Conservation (phyloP, 169 alveolate genomes). For the Cryptosporidium viatorum region DNA sequence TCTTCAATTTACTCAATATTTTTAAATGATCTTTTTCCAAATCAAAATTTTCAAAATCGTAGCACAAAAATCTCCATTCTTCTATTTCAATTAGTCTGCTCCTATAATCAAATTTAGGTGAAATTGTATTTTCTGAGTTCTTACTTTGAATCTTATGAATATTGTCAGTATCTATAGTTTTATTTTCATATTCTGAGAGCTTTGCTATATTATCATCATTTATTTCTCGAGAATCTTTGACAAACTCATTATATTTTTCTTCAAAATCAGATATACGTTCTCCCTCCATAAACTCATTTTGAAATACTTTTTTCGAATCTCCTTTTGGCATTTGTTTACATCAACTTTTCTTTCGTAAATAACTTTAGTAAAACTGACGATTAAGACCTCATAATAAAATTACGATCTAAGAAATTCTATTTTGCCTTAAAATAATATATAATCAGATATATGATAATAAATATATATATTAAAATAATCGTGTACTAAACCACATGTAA, state of each 20-base stretch:
- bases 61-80: slow-evolving; percentile 82
- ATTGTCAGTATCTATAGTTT: background rate
- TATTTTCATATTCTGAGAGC: background rate
- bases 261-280: background rate
- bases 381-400: background rate
- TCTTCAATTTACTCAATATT: slow-evolving; percentile 19
- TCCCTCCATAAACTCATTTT: background rate
- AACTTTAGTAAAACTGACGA: too few species aligned
- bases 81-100: slow-evolving; percentile 74
- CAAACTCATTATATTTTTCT: background rate
- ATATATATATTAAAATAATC: background rate
- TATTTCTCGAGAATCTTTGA: background rate
- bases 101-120: slow-evolving; percentile 27
- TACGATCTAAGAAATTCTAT: background rate
- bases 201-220: background rate
- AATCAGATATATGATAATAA: background rate
- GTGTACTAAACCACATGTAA: background rate
- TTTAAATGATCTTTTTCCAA: slow-evolving; percentile 74
- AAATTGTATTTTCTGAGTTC: background rate
- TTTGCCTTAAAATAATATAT: background rate
- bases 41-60: slow-evolving; percentile 76
- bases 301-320: background rate
- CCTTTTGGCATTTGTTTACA: background rate
- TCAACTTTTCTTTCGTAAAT: background rate
- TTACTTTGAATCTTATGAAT: background rate